Base-by-base conservation (phyloP, 148 eudicot genomes). In the Amaranthus cruentus region DNA sequence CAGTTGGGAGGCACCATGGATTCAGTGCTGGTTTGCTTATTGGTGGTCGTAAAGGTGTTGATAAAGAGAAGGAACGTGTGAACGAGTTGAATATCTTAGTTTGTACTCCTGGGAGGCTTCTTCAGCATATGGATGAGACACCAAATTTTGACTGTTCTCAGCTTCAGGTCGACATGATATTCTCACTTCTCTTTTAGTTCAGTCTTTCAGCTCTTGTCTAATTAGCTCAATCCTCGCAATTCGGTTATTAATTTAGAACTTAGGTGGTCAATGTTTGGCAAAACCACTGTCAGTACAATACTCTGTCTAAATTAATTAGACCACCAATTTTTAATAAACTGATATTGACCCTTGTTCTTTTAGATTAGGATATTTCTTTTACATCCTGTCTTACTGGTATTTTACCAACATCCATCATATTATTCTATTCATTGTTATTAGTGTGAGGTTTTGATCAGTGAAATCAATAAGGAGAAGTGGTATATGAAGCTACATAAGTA, bases 121-220 rank as follows among this genome's bases (percentile, higher is more conserved):
- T 91, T 62, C 97, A 94, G 77, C 98, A 94, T 84, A 94, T 94
- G 98, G 93, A 91, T 55, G 95, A 91, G 76, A 91, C 98, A 55
- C 90, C 95, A 64, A 94, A 94, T 75, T 94, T 94, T 77, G 97
- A 91, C 14, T 94, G 98, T 79, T 85, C 97, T 71, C 88, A 91
- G 71, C 96, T 94, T 59, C 98, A 94, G 98, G 98, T 94, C 90
- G 55, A 77, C 56, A 13, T 70, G 55, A 58, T 52, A 48, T 68
- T 58, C 63, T 47, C 11, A 51, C 47, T 60, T 65, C 38, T 15
- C 48, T 66, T 43, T 65, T 43, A 1, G 47, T 21, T 52, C 21
- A 56, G 47, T 50, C 4, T 60, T 47, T 48, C 10, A 42, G 42
- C 69, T 48, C 12, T 47, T 58, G 21, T 44, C 43, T 65, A 57